A percentile compares a stretch with the other conserved stretches of the same genome.
phyloP scores from a whole-genome alignment of 164 flowering plant genomes.

The Paratinospora sagittata region DNA sequence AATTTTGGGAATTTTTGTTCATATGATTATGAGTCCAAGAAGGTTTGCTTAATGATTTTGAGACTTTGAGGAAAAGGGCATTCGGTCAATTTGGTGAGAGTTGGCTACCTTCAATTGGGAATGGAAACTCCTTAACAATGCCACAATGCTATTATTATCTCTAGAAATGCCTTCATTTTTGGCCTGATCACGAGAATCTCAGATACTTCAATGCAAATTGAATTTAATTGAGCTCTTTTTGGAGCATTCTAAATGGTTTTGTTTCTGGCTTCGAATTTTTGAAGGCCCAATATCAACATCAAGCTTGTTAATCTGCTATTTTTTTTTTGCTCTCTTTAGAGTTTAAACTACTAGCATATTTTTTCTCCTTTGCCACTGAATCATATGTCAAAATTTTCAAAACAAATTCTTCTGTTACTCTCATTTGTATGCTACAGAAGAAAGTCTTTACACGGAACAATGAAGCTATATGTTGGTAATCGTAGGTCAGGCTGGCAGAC shows the following conservation, averaged over 20 bases:
- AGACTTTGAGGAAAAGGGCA: not conserved
- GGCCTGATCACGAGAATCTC: not conserved
- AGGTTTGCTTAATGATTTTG: not conserved
- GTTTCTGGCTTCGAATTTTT: too few relatives aligned
- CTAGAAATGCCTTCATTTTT: not conserved
- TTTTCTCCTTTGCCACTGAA: not conserved
- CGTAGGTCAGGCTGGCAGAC: slow-evolving; percentile 89
- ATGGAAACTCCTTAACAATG: too few relatives aligned
- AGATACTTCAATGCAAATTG: not conserved
- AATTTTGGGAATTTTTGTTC: not conserved
- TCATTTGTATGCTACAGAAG: not conserved
- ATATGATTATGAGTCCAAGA: not conserved
- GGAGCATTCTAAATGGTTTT: too few relatives aligned
- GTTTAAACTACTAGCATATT: not conserved
- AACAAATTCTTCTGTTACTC: not conserved
- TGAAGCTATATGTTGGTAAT: not conserved
- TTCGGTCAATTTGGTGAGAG: too few relatives aligned
- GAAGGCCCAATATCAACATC: too few relatives aligned
- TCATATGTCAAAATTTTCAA: not conserved
- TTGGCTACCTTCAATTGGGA: too few relatives aligned
- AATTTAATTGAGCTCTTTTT: not conserved
- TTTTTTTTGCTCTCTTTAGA: not conserved
- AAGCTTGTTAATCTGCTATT: too few relatives aligned
- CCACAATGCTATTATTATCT: too few relatives aligned
- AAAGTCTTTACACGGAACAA: not conserved